Conservation (phyloP, 768 basidiomycete genomes). For the Rhodosporidiobolus odoratus region DNA sequence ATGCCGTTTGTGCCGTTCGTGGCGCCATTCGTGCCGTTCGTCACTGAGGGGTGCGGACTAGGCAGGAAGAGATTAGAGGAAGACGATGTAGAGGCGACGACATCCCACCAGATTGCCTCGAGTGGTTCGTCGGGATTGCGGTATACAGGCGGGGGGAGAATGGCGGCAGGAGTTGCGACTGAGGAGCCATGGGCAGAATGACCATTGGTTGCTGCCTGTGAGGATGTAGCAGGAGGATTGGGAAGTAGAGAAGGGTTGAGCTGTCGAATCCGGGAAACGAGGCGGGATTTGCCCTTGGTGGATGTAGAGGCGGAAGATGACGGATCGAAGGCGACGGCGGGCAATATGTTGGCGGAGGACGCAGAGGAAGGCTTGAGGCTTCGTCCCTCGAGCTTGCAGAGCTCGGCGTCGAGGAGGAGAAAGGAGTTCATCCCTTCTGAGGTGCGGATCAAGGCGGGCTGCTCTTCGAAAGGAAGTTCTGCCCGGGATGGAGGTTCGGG, state of each 20-base stretch:
- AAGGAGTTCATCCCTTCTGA: constrained; percentile 31
- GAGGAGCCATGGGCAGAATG: not conserved
- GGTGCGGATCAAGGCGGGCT: constrained; percentile 32
- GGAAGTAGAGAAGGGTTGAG: constrained; percentile 22
- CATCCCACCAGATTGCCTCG: constrained; percentile 38
- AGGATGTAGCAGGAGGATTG: not conserved
- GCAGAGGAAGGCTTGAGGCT: constrained; percentile 10
- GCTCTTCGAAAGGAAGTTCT: constrained; percentile 29
- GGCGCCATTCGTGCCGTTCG: constrained; percentile 4
- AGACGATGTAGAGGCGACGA: constrained; percentile 10
- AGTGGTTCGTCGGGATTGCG: constrained; percentile 23
- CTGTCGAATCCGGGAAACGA: constrained; percentile 11
- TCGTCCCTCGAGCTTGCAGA: constrained; percentile 23
- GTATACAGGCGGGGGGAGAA: not conserved
- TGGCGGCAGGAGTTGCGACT: not conserved
- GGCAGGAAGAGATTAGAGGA: constrained; percentile 15
- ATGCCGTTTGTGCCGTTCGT: not conserved
- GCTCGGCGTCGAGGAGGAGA: constrained; percentile 32
- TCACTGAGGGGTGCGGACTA: not conserved
- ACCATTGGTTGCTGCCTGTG: not conserved
- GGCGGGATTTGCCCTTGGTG: not conserved
- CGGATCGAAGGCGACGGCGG: constrained; percentile 3
- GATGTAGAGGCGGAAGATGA: not conserved
- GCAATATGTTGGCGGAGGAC: constrained; percentile 15
- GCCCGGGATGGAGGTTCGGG: constrained; percentile 6